A percentile compares a stretch with the other conserved stretches of the same genome.
These are phyloP conservation scores for Tolypocladium paradoxum DNA, from an alignment of 2,329 filamentous ascomycete genomes.

Conservation along the genomic window DNA sequence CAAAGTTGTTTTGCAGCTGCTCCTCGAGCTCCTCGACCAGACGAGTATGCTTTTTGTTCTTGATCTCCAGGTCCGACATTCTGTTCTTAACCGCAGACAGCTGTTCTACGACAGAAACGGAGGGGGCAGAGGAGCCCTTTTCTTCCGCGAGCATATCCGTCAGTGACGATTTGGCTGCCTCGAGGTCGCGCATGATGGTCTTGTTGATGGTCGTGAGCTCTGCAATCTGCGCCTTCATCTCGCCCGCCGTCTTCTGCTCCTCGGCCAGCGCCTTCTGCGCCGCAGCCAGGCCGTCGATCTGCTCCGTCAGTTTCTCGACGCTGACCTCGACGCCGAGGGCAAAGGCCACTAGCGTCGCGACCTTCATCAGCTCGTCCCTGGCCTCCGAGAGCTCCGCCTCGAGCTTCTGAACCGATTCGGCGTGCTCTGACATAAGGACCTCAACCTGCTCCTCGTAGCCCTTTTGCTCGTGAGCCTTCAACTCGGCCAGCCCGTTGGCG, in stretches of 20 bases:
- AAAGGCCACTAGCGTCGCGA: constrained; percentile 52
- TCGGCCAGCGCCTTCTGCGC: constrained; percentile 48
- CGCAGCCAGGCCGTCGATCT: constrained; percentile 45
- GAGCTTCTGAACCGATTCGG: constrained; percentile 43
- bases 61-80: constrained; percentile 48
- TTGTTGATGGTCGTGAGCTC: constrained; percentile 50
- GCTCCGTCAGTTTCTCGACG: constrained; percentile 55
- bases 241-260: constrained; percentile 47
- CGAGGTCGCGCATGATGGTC: constrained; percentile 50
- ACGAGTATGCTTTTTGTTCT: constrained; percentile 83
- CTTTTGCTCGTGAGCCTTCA: constrained; percentile 38
- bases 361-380: constrained; percentile 53
- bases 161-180: constrained; percentile 45
- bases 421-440: constrained; percentile 49
- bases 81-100: constrained; percentile 54
- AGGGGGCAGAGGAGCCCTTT: constrained; percentile 26
- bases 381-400: constrained; percentile 54
- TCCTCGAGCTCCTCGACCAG: constrained; percentile 95
- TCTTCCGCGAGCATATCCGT: constrained; percentile 42
- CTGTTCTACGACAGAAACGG: constrained; percentile 42
- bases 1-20: constrained; percentile 88
- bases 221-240: constrained; percentile 43
- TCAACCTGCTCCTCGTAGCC: constrained; percentile 48
- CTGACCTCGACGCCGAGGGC: constrained; percentile 52
- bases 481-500: constrained; percentile 35